Percentiles rank a stretch among this genome's conserved stretches.
These are phyloP conservation scores for Globisporangium carolinianum DNA, from an alignment of 352 stramenopile species.

Conservation along the genomic window DNA sequence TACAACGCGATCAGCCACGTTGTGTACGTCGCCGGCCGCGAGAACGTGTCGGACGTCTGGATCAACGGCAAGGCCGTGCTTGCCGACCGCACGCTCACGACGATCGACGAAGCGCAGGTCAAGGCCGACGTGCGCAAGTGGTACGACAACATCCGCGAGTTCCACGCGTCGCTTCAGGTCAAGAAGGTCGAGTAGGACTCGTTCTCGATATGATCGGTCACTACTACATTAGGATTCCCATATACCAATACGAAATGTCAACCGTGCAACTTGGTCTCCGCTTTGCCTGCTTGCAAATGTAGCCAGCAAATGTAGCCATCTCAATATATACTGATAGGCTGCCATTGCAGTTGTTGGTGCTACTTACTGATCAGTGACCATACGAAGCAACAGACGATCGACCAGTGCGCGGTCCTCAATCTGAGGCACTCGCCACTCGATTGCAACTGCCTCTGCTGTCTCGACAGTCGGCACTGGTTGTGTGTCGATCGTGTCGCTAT, in stretches of 20 bases:
- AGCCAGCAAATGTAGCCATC: too few species aligned
- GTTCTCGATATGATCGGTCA: too few species aligned
- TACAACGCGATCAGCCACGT: too few species aligned
- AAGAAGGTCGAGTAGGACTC: slow-evolving; percentile 26
- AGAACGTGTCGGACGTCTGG: slow-evolving; percentile 86
- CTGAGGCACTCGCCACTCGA: slow-evolving; percentile 19
- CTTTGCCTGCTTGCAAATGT: too few species aligned
- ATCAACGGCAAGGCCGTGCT: slow-evolving; percentile 83
- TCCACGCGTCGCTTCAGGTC: slow-evolving; percentile 36
- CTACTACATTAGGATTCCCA: too few species aligned
- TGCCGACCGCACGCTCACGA: slow-evolving; percentile 57
- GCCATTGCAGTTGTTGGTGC: too few species aligned
- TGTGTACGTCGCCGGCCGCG: slow-evolving; percentile 74
- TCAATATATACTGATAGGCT: too few species aligned
- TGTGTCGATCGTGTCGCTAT: background rate
- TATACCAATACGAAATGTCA: too few species aligned
- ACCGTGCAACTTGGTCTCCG: too few species aligned
- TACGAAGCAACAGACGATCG: slow-evolving; percentile 11
- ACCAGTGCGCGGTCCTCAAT: slow-evolving; percentile 15
- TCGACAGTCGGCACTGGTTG: too few species aligned
- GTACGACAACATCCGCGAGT: slow-evolving; percentile 44
- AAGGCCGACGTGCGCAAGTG: slow-evolving; percentile 60
- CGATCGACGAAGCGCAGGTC: slow-evolving; percentile 54
- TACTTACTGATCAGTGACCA: slow-evolving; percentile 12
- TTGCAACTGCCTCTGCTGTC: background rate